Percentiles rank a stretch among this genome's conserved stretches.
These are phyloP conservation scores for Vitis rupestris DNA, from an alignment of 164 flowering plant species.

Conservation along the genomic window DNA sequence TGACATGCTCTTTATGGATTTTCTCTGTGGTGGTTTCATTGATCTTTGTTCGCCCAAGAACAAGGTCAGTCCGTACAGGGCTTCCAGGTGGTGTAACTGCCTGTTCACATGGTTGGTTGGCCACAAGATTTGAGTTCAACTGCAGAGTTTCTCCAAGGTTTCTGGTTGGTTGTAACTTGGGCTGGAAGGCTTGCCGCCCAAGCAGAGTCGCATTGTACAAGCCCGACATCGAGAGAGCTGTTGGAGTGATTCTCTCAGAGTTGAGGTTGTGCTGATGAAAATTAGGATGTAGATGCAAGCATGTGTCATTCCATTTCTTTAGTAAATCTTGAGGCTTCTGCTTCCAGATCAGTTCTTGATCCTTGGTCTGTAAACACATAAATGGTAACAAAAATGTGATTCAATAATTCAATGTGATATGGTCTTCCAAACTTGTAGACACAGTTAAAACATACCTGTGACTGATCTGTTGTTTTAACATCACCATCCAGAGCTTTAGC, in stretches of 20 bases:
- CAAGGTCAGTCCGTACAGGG: slow-evolving; percentile 83
- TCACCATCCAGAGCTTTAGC: slow-evolving; percentile 42
- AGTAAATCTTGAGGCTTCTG: slow-evolving; percentile 61
- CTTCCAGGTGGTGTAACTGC: slow-evolving; percentile 44
- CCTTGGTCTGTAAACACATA: slow-evolving; percentile 40
- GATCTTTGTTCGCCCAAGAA: slow-evolving; percentile 54
- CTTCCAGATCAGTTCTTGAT: slow-evolving; percentile 51
- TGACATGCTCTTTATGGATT: slow-evolving; percentile 35
- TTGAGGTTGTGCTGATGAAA: slow-evolving; percentile 39
- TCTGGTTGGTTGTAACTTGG: slow-evolving; percentile 35
- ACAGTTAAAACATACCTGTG: slow-evolving; percentile 34
- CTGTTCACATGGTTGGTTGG: slow-evolving; percentile 22
- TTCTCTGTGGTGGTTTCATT: slow-evolving; percentile 23
- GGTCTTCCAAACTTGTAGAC: background rate
- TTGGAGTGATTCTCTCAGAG: slow-evolving; percentile 36
- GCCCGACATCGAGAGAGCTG: slow-evolving; percentile 34
- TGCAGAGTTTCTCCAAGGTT: slow-evolving; percentile 41
- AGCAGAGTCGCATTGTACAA: slow-evolving; percentile 42
- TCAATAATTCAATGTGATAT: background rate
- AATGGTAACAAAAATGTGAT: background rate
- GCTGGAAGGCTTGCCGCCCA: slow-evolving; percentile 39
- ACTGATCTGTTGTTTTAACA: slow-evolving; percentile 29
- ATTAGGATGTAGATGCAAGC: slow-evolving; percentile 64
- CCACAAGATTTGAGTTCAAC: slow-evolving; percentile 28
- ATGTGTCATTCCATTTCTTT: slow-evolving; percentile 81